Percentiles rank a stretch among this genome's conserved stretches.
phyloP scores from a whole-genome alignment of 805 yeast species.

The Phaffomyces opuntiae region DNA sequence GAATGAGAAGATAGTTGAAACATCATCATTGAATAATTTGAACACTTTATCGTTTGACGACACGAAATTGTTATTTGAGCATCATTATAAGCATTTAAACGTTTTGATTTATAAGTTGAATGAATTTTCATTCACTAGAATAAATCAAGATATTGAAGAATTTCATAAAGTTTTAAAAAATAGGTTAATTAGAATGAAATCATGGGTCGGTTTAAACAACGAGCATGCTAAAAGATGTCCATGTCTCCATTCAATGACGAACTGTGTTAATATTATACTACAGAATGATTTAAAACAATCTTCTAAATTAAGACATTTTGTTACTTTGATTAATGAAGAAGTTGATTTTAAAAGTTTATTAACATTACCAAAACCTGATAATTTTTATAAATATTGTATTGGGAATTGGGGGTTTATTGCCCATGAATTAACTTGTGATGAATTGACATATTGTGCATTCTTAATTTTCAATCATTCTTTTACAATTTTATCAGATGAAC shows the following conservation, averaged over 20 bases:
- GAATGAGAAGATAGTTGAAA: conserved; percentile 9
- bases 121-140: conserved; percentile 11
- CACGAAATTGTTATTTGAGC: conserved; percentile 8
- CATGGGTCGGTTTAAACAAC: conserved; percentile 35
- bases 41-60: conserved; percentile 12
- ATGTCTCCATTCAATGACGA: conserved; percentile 29
- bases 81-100: conserved; percentile 21
- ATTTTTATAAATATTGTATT: conserved; percentile 31
- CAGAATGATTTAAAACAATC: conserved; percentile 13
- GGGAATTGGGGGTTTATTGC: conserved; percentile 69
- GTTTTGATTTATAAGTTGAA: conserved; percentile 13
- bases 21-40: background rate
- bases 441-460: conserved; percentile 53
- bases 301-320: conserved; percentile 11
- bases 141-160: conserved; percentile 14
- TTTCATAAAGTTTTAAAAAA: conserved; percentile 19
- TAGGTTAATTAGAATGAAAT: conserved; percentile 30
- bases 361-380: conserved; percentile 17
- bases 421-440: conserved; percentile 57
- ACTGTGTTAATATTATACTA: conserved; percentile 21
- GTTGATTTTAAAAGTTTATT: conserved; percentile 24
- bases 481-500: conserved; percentile 14
- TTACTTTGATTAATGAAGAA: conserved; percentile 20
- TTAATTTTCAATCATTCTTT: conserved; percentile 44
- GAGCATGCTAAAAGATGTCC: conserved; percentile 15